Evolutionary conservation across 1,284 basidiomycete species (phyloP), one percentile per base, ranked within the genome.

Genomic region (Puccinia brachypodii): DNA sequence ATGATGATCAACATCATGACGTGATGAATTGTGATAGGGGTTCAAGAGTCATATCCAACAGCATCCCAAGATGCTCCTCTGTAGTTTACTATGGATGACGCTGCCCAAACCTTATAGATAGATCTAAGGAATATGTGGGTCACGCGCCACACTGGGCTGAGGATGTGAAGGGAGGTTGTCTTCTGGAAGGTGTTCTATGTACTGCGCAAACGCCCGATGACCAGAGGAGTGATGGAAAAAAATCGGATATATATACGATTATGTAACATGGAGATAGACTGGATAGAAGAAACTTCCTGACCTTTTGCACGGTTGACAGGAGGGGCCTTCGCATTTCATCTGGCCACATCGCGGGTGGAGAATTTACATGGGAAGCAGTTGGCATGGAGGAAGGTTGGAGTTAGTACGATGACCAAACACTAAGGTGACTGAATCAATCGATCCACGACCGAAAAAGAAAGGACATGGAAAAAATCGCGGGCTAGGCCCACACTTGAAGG

Each of bases 251-350:
- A 72, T 62, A 13, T 33, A 33, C 4, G 4, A 62, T 62, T 36
- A 36, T 62, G 60, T 9, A 6, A 62, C 31, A 33, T 31, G 31
- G 72, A 53, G 72, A 74, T 40, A 74, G 33, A 53, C 1, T 74
- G 50, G 58, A 36, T 25, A 42, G 53, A 56, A 19, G 53, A 56
- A 19, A 25, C 53, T 68, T 68, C 28, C 74, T 60, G 25, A 76
- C 74, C 74, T 76, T 64, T 47, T 60, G 44, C 74, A 76, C 28
- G 74, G 74, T 33, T 60, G 58, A 44, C 44, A 64, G 36, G 58
- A 62, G 3, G 74, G 74, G 42, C 74, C 74, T 44, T 76, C 74
- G 60, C 74, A 76, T 60, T 76, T 76, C 74, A 76, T 76, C 74
- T 76, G 44, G 16, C 0, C 11, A 38, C 25, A 58, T 25, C 33